Percentiles rank a stretch among this genome's conserved stretches.
These are phyloP conservation scores for Colletotrichum filicis DNA, from an alignment of 2,329 filamentous ascomycete species.

Conservation along the genomic window DNA sequence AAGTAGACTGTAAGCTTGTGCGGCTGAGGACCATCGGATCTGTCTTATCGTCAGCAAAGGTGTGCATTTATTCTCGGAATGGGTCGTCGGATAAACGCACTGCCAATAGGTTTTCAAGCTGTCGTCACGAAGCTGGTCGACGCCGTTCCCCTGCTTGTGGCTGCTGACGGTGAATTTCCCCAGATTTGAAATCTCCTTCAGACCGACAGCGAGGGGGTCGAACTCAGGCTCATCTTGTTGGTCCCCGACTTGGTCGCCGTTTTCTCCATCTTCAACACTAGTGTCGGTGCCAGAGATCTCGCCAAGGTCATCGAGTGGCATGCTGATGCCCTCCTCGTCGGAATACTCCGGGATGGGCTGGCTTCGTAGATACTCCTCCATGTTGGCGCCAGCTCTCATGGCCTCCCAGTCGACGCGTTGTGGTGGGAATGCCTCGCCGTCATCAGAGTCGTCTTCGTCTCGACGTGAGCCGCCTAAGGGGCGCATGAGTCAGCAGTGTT, in stretches of 20 bases:
- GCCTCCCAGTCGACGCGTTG: slow-evolving; percentile 33
- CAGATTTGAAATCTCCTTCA: slow-evolving; percentile 88
- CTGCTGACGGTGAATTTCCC: slow-evolving; percentile 86
- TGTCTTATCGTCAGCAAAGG: slow-evolving; percentile 42
- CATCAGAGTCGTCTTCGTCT: slow-evolving; percentile 29
- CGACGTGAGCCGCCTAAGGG: slow-evolving; percentile 18
- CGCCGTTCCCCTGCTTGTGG: slow-evolving; percentile 82
- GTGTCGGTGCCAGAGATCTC: slow-evolving; percentile 41
- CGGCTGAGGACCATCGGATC: slow-evolving; percentile 85
- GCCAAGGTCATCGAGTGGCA: slow-evolving; percentile 27
- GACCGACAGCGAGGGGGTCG: slow-evolving; percentile 64
- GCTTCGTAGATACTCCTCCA: slow-evolving; percentile 31
- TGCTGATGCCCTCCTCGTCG: slow-evolving; percentile 27
- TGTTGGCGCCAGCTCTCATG: slow-evolving; percentile 31
- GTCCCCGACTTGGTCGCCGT: slow-evolving; percentile 38
- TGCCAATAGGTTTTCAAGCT: slow-evolving; percentile 84
- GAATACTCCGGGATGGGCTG: slow-evolving; percentile 31
- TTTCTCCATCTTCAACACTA: slow-evolving; percentile 45
- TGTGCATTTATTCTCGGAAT: neutral
- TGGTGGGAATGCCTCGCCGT: slow-evolving; percentile 32
- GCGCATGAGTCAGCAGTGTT: slow-evolving; percentile 28
- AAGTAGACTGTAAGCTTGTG: slow-evolving; percentile 88
- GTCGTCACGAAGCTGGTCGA: slow-evolving; percentile 79
- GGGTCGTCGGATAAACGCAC: slow-evolving; percentile 53
- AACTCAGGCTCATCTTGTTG: slow-evolving; percentile 53